phyloP scores from a whole-genome alignment of 257 asterid species.

The Ligustrum vulgare region DNA sequence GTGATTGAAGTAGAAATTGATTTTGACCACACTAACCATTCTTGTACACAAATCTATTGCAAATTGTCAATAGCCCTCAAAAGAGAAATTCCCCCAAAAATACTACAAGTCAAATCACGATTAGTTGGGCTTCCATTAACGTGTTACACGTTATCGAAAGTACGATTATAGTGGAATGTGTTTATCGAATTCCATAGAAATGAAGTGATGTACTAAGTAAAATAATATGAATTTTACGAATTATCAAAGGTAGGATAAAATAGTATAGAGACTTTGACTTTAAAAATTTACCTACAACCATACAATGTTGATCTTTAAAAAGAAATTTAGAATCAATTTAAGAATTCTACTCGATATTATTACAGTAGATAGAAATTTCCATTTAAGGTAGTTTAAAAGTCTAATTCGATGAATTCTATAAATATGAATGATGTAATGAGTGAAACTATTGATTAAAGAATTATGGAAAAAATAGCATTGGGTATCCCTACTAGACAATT shows the following conservation, averaged over 20 bases:
- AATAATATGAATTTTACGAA: constrained; percentile 10
- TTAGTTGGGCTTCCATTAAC: neutral
- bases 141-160: constrained; percentile 20
- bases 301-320: neutral
- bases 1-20: constrained; percentile 14
- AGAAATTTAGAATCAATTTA: neutral
- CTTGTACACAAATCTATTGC: neutral
- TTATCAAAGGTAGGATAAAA: neutral
- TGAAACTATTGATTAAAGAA: constrained; percentile 25
- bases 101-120: neutral
- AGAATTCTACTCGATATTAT: no score
- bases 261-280: neutral
- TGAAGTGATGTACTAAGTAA: constrained; percentile 13
- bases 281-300: neutral
- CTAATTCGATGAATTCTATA: constrained; percentile 11
- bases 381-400: neutral
- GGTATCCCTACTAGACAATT: neutral
- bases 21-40: constrained; percentile 20
- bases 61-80: neutral
- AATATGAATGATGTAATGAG: neutral
- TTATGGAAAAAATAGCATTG: neutral
- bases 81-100: neutral
- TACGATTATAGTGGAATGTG: neutral
- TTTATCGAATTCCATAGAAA: constrained; percentile 4
- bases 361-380: neutral